phyloP scores from a whole-genome alignment of 1,139 yeast genomes.

The Arxiozyma heterogenica region DNA sequence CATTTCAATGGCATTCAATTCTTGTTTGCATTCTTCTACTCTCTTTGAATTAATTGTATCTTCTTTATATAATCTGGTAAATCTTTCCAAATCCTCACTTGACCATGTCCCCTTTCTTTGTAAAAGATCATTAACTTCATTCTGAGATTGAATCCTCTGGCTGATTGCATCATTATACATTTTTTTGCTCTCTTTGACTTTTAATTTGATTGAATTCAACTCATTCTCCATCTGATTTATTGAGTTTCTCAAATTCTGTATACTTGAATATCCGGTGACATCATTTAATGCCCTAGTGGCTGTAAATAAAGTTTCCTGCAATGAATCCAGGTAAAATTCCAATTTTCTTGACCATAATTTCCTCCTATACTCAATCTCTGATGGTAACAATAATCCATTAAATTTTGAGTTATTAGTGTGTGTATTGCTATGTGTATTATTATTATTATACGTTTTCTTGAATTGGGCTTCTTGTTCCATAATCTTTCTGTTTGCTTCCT shows the following conservation, averaged over 20 bases:
- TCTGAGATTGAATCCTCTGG: conserved; percentile 61
- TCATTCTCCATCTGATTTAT: conserved; percentile 47
- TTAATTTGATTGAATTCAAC: conserved; percentile 41
- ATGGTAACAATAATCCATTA: conserved; percentile 32
- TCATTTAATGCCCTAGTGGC: conserved; percentile 77
- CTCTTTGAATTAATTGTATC: conserved; percentile 68
- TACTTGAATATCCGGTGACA: conserved; percentile 82
- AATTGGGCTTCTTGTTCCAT: conserved; percentile 29
- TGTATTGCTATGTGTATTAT: conserved; percentile 24
- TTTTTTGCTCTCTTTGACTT: conserved; percentile 43
- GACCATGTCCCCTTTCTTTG: conserved; percentile 83
- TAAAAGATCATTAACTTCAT: conserved; percentile 77
- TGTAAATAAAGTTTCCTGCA: conserved; percentile 56
- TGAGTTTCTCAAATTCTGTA: conserved; percentile 58
- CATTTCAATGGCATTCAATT: conserved; percentile 50
- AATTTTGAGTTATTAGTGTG: conserved; percentile 15
- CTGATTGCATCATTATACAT: conserved; percentile 56
- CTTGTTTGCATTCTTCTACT: conserved; percentile 46
- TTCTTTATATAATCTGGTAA: conserved; percentile 68
- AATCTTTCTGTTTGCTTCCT: conserved; percentile 31
- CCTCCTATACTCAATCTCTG: conserved; percentile 36
- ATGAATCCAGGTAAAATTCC: conserved; percentile 47
- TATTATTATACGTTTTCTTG: conserved; percentile 27
- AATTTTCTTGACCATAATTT: conserved; percentile 45
- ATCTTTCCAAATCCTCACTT: conserved; percentile 66